Evolutionary conservation across 1,139 yeast species (phyloP), one percentile per base, ranked within the genome.

Genomic region (Zhuliangozyma blackwelliae): DNA sequence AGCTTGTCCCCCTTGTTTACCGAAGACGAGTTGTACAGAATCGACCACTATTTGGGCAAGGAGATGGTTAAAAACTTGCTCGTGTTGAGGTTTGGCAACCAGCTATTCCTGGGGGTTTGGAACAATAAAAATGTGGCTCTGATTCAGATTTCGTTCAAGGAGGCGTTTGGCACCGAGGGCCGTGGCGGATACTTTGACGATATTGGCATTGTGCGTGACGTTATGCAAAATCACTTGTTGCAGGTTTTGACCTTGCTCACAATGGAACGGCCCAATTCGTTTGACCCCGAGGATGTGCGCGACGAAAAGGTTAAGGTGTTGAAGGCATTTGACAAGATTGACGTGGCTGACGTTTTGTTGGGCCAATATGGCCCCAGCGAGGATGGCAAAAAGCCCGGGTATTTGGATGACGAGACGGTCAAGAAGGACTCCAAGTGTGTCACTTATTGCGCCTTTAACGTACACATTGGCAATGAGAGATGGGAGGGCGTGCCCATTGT

Each of bases 401-500:
- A 94, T 65, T 63, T 82, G 47, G 98, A 94, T 57, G 98, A 94
- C 59, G 87, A 83, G 31, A 86, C 97, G n/a, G 97, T 94, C 41
- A 72, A 80, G 46, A 68, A 75, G 33, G 81, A 74, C 45, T 87
- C 96, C 38, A 85, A 84, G 59, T 86, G 95, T 57, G 89, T 88
- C 38, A 92, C 99, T 3, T 92, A 78, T 62, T 97, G 97, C 12
- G 97, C 97, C 5, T 58, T 92, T 46, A 77, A 82, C 16, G 59
- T 90, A 48, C 69, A 79, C 46, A 86, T 92, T 57, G 72, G 81
- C 54, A 94, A 89, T 61, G 97, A 90, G 63, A 80, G 97, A 60
- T 92, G 99, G 99, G 92, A 85, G 48, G 97, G 97, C 52, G 97
- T 92, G 34, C 99, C 99, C 39, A 80, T 92, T 56, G 84, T 92